Evolutionary conservation across 352 stramenopile genomes (phyloP), one percentile per base, ranked within the genome.

Genomic region (Pythium vanterpoolii): DNA sequence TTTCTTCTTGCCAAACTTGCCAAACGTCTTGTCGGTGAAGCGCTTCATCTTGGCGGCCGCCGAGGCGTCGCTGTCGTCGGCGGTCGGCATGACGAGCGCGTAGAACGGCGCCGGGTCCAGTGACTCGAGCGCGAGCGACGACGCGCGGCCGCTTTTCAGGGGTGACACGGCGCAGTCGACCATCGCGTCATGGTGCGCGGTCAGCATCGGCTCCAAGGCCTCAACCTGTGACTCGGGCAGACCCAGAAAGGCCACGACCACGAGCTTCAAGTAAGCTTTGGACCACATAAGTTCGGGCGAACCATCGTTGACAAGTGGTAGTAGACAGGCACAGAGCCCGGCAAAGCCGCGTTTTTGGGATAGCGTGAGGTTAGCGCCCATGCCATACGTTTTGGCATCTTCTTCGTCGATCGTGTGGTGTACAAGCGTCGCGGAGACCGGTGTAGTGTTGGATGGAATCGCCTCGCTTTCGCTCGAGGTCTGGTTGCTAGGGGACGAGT

Each of bases 191-290:
- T 73, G 31, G 68, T 56, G 45, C 57, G 66, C 69, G 14, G 71
- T 83, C 19, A 94, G 72, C 62, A 94, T 87, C 39, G 85, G 82
- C 19, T 88, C n/a, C 49, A 86, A 86, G 2, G 80, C 85, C 27
- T 92, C 79, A 1, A 80, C 74, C 50, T 89, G 77, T 14, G 76
- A 61, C 18, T 51, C 60, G 0, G 73, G 64, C 16, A 94, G 66
- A n/a, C 43, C 63, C 23, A 90, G 59, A 14, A 91, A 94, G 18
- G 68, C 42, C 46, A 89, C 82, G 0, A 90, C 56, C 1, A 94
- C 34, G 16, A 94, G 51, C 49, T 78, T 63, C 18, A 92, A 71
- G 66, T 83, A 95, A 4, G 52, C 50, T 60, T 79, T 73, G 34
- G 79, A 88, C 85, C 85, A 95, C 46, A 66, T 38, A 10, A 75